Conservation (phyloP, 371 early-diverging fungal species). For the Paraphysoderma sedebokerense region DNA sequence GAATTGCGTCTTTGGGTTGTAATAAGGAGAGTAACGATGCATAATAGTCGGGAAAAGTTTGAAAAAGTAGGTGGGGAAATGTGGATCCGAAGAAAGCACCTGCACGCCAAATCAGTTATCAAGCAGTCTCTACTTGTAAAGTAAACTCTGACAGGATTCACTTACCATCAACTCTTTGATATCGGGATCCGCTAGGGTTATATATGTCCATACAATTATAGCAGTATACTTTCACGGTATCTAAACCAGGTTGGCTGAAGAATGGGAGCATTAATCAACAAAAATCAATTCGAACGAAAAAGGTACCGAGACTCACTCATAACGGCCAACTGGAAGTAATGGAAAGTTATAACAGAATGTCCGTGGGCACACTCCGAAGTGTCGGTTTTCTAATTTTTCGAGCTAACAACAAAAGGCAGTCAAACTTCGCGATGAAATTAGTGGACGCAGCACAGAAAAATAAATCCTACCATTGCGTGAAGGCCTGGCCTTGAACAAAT, state of each 20-base stretch:
- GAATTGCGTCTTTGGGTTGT: neutral
- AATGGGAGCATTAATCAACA: no score
- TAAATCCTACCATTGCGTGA: conserved; percentile 66
- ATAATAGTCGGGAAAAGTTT: conserved; percentile 24
- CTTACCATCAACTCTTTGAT: conserved; percentile 62
- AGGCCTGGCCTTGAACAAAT: conserved; percentile 59
- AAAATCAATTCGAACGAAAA: conserved; percentile 7
- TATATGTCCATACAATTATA: conserved; percentile 76
- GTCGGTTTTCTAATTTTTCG: conserved; percentile 45
- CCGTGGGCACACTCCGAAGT: conserved; percentile 75
- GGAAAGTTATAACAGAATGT: conserved; percentile 54
- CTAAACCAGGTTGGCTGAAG: conserved; percentile 32
- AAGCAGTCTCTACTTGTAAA: neutral
- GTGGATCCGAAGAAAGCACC: conserved; percentile 47
- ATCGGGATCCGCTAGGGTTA: conserved; percentile 53
- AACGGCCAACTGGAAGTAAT: conserved; percentile 65
- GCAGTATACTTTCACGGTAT: conserved; percentile 56
- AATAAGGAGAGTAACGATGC: neutral
- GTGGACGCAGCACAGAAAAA: no score
- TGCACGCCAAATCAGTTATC: conserved; percentile 5
- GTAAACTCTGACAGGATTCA: neutral
- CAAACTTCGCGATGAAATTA: no score
- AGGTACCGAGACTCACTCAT: no score
- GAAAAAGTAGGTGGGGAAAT: conserved; percentile 42
- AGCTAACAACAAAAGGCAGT: conserved; percentile 18